Evolutionary conservation across 495 filamentous ascomycete species (phyloP).

Genomic region (Rhypophila decipiens): DNA sequence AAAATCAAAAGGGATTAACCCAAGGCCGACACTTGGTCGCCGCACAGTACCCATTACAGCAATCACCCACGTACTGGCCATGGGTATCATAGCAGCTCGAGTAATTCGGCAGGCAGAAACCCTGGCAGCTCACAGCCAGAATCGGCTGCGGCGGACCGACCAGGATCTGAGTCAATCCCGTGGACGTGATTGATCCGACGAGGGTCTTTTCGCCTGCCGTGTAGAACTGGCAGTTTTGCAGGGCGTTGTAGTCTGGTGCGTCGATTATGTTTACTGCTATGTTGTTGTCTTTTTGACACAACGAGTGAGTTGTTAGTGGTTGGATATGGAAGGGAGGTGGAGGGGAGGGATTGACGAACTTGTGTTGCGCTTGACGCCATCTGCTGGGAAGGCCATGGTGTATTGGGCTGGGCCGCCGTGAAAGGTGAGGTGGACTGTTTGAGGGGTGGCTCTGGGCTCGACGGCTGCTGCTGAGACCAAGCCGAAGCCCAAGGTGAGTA

Average conservation of each 20-base stretch:
- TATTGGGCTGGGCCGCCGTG: constrained; percentile 23
- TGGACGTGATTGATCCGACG: constrained; percentile 13
- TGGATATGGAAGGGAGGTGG: neutral
- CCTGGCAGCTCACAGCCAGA: constrained; percentile 19
- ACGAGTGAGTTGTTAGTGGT: neutral
- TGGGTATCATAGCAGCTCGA: constrained; percentile 17
- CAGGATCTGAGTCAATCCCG: constrained; percentile 17
- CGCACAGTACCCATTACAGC: constrained; percentile 25
- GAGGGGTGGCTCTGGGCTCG: no score
- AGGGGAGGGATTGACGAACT: neutral
- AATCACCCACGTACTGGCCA: constrained; percentile 20
- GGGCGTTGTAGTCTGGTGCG: constrained; percentile 24
- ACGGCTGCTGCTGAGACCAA: neutral
- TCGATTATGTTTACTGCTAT: constrained; percentile 22
- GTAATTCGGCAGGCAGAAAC: constrained; percentile 19
- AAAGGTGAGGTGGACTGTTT: constrained; percentile 23
- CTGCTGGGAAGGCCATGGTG: constrained; percentile 20
- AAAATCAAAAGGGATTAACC: constrained; percentile 10
- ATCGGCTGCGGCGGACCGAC: constrained; percentile 26
- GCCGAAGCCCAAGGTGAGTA: neutral
- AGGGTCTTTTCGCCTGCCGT: constrained; percentile 13
- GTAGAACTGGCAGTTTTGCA: constrained; percentile 18
- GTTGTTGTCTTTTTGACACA: constrained; percentile 13
- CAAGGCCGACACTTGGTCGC: constrained; percentile 26
- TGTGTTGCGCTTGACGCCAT: constrained; percentile 22